A percentile compares a stretch with the other conserved stretches of the same genome.
Evolutionary conservation across 139 green algal species (phyloP).

Genomic region (Pycnococcus provasolii): DNA sequence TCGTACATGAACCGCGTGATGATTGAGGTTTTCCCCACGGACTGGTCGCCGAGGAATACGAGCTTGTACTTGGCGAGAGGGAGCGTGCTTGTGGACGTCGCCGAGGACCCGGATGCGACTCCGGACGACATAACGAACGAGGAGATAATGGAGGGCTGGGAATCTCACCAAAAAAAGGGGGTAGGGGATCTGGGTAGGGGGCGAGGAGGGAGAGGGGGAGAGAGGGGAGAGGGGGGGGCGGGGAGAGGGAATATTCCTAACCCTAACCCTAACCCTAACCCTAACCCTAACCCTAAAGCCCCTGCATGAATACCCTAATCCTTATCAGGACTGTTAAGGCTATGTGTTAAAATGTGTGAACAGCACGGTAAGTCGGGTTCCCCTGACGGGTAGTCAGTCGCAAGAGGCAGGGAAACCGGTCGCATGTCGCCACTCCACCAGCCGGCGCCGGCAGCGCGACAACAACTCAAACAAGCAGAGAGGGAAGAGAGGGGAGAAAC

Average conservation of each 20-base stretch:
- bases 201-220: background rate
- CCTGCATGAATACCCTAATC: background rate
- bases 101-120: background rate
- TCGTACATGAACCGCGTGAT: conserved; percentile 99
- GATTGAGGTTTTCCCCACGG: conserved; percentile 86
- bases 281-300: conserved; percentile 6
- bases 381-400: too few relatives aligned
- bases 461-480: too few relatives aligned
- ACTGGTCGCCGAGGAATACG: conserved; percentile 55
- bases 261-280: conserved; percentile 7
- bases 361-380: too few relatives aligned
- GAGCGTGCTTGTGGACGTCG: conserved; percentile 1
- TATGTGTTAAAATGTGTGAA: too few relatives aligned
- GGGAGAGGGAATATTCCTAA: too few relatives aligned
- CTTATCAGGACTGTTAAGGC: too few relatives aligned
- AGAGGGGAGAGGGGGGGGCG: too few relatives aligned
- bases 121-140: background rate
- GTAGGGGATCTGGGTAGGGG: too few relatives aligned
- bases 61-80: conserved; percentile 97
- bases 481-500: too few relatives aligned
- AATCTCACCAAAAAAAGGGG: background rate
- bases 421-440: too few relatives aligned
- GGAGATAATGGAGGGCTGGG: background rate
- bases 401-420: too few relatives aligned
- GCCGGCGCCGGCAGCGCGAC: too few relatives aligned